Evolutionary conservation across 1,284 basidiomycete species (phyloP).

Genomic region (Apiotrichum montevideense): DNA sequence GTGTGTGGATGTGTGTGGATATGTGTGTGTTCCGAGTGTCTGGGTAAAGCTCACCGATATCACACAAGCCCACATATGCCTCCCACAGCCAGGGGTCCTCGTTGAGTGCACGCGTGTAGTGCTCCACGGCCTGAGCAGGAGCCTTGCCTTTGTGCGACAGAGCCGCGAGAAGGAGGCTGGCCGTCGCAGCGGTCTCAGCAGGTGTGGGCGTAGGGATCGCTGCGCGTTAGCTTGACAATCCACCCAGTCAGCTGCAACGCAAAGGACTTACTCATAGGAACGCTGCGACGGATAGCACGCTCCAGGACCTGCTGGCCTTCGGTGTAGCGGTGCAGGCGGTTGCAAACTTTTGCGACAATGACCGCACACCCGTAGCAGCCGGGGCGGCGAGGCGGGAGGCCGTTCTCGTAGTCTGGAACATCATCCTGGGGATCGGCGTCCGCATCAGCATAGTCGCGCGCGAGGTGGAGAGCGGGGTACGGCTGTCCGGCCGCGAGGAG

Average conservation of each 20-base stretch:
- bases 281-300: slow-evolving; percentile 30
- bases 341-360: slow-evolving; percentile 70
- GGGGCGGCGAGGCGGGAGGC: background rate
- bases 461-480: slow-evolving; percentile 68
- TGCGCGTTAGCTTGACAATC: slow-evolving; percentile 1
- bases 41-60: slow-evolving; percentile 57
- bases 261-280: slow-evolving; percentile 25
- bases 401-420: slow-evolving; percentile 31
- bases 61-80: slow-evolving; percentile 82
- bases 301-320: slow-evolving; percentile 42
- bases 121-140: slow-evolving; percentile 63
- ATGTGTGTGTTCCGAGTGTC: background rate
- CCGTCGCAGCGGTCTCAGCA: slow-evolving; percentile 25
- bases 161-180: slow-evolving; percentile 31
- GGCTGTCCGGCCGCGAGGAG: slow-evolving; percentile 67
- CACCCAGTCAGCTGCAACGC: background rate
- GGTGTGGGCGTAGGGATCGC: slow-evolving; percentile 25
- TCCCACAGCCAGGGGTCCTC: slow-evolving; percentile 85
- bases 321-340: slow-evolving; percentile 56
- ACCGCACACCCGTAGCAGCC: slow-evolving; percentile 68
- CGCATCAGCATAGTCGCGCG: slow-evolving; percentile 49
- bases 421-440: slow-evolving; percentile 49
- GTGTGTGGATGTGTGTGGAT: background rate
- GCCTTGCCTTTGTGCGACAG: slow-evolving; percentile 47
- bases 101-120: slow-evolving; percentile 65